These are phyloP conservation scores for Fraxinus xanthoxyloides DNA, from an alignment of 305 asterid genomes.

Conservation along the genomic window DNA sequence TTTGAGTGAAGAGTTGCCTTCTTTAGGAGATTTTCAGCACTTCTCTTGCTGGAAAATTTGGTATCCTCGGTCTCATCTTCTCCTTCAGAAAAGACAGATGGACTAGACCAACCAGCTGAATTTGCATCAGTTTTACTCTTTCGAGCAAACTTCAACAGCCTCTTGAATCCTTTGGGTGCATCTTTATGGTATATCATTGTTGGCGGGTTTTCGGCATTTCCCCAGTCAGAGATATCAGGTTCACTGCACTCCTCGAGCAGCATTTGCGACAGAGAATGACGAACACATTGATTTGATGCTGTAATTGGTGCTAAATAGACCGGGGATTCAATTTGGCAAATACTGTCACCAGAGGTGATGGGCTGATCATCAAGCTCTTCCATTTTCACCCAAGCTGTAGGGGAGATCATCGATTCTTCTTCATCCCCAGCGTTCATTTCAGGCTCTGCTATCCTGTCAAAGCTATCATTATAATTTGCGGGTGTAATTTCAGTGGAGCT, in stretches of 20 bases:
- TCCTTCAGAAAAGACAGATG: conserved; percentile 83
- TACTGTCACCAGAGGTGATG: conserved; percentile 29
- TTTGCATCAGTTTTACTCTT: conserved; percentile 76
- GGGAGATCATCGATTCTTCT: conserved; percentile 68
- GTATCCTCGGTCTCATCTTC: conserved; percentile 89
- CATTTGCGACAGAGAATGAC: conserved; percentile 97
- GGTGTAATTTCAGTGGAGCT: conserved; percentile 34
- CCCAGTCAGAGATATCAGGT: conserved; percentile 82
- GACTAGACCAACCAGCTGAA: conserved; percentile 76
- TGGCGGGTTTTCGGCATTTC: conserved; percentile 92
- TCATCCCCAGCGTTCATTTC: conserved; percentile 39
- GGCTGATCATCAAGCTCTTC: conserved; percentile 67
- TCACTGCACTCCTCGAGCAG: conserved; percentile 88
- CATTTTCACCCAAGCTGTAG: conserved; percentile 86
- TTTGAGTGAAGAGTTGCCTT: conserved; percentile 73
- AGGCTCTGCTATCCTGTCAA: conserved; percentile 32
- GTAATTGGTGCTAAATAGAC: conserved; percentile 41
- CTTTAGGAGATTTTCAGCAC: conserved; percentile 65
- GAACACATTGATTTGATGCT: conserved; percentile 75
- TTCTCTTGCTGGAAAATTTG: conserved; percentile 48
- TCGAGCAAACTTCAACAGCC: conserved; percentile 90
- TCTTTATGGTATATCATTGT: conserved; percentile 72
- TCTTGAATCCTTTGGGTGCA: conserved; percentile 89
- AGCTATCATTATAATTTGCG: conserved; percentile 20
- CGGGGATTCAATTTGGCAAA: conserved; percentile 42